Percentiles rank a stretch among this genome's conserved stretches.
These are phyloP conservation scores for Gonapodya prolifera DNA, from an alignment of 192 early-diverging fungal genomes.

Conservation along the genomic window DNA sequence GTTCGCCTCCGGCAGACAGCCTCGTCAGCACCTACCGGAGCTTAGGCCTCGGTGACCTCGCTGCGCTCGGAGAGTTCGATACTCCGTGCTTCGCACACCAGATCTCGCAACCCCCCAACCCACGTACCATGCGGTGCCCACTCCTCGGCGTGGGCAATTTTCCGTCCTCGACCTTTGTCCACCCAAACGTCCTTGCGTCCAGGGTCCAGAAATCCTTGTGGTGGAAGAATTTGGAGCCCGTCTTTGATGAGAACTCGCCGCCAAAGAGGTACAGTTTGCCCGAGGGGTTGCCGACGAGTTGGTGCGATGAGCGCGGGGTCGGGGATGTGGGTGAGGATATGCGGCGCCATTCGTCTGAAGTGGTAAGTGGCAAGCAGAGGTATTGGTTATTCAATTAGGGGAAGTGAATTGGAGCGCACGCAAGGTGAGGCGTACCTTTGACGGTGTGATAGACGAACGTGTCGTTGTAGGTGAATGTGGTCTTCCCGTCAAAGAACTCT, in stretches of 20 bases:
- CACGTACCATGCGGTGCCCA: constrained; percentile 45
- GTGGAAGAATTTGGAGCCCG: constrained; percentile 55
- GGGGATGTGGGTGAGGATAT: constrained; percentile 50
- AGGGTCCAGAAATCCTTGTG: constrained; percentile 63
- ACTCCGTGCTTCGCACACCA: no score
- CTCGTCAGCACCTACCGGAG: no score
- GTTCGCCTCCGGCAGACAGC: no score
- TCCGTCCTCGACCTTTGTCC: constrained; percentile 54
- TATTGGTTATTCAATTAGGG: not conserved
- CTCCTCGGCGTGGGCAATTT: constrained; percentile 38
- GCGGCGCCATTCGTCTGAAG: not conserved
- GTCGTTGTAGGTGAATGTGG: constrained; percentile 46
- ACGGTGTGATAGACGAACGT: constrained; percentile 21
- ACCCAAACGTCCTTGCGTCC: constrained; percentile 48
- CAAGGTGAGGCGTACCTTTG: not conserved
- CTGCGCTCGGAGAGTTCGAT: no score
- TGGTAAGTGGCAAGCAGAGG: not conserved
- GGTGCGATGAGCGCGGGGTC: constrained; percentile 55
- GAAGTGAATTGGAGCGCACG: not conserved
- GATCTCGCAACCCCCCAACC: not conserved
- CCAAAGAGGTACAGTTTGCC: constrained; percentile 54
- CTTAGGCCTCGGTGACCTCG: no score
- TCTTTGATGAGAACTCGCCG: constrained; percentile 40
- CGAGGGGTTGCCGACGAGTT: constrained; percentile 41
- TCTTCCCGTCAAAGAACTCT: constrained; percentile 52